Evolutionary conservation across 345 rosid genomes (phyloP), one percentile per base, ranked within the genome.

Genomic region (Angophora floribunda): DNA sequence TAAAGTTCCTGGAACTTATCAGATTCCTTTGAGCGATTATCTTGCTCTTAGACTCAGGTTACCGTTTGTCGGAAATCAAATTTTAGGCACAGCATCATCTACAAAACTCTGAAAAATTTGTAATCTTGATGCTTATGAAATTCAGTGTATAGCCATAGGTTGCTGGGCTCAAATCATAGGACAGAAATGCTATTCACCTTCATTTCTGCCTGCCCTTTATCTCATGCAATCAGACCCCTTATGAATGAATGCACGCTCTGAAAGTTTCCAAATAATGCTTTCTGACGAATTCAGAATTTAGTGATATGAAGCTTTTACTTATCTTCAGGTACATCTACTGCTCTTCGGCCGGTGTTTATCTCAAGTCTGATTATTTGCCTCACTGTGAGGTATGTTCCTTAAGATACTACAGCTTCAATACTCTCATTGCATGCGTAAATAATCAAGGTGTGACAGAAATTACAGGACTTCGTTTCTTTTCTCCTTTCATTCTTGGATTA

Each of bases 301-400:
- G 93, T 75, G 49, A 75, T 75, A 41, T 19, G 61, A 85, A 51
- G 87, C 47, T 85, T 51, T 53, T 44, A 85, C 86, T 86, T 80
- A 89, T 89, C 89, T 70, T 88, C 93, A 96, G 99, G 96, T 97
- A 89, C 91, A 96, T 97, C 80, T 96, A 96, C 93, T 97, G 99
- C 92, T 96, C 99, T 84, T 97, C 99, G 28, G 99, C 98, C 80
- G 99, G 99, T 90, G 99, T 96, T 88, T 97, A 96, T 90, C 94
- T 95, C 90, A 97, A 96, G 92, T 93, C 99, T 86, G 99, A 98
- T 92, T 91, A 91, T 88, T 65, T 94, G 92, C 99, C 99, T 82
- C 98, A 96, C 87, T 89, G 51, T 57, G 99, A 98, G 99, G 99
- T 98, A 91, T 65, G 88, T 67, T 86, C 85, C 14, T 50, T 21